Evolutionary conservation across 169 alveolate species (phyloP).

Genomic region (Plasmodium fragile): DNA sequence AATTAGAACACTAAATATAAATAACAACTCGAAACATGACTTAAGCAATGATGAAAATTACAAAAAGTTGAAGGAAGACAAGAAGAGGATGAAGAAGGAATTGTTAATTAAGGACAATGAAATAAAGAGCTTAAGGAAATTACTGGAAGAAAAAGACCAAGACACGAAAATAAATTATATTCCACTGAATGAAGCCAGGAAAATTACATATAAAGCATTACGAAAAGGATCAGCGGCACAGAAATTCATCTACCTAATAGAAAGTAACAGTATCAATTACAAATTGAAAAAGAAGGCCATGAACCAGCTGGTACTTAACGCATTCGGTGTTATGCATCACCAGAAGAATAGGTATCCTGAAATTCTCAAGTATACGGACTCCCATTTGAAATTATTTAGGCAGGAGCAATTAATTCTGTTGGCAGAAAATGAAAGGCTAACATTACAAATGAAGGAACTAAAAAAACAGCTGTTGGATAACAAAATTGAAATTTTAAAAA

Average conservation of each 20-base stretch:
- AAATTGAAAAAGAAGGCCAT: slow-evolving; percentile 79
- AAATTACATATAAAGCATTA: slow-evolving; percentile 81
- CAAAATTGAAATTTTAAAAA: slow-evolving; percentile 60
- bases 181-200: slow-evolving; percentile 74
- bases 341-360: slow-evolving; percentile 63
- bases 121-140: slow-evolving; percentile 50
- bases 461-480: slow-evolving; percentile 76
- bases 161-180: slow-evolving; percentile 38
- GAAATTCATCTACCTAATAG: slow-evolving; percentile 73
- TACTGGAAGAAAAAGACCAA: slow-evolving; percentile 49
- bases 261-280: slow-evolving; percentile 78
- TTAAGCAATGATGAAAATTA: slow-evolving; percentile 37
- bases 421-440: slow-evolving; percentile 86
- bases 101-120: slow-evolving; percentile 35
- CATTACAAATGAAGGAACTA: slow-evolving; percentile 81
- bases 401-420: slow-evolving; percentile 86
- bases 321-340: slow-evolving; percentile 77
- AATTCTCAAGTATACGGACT: slow-evolving; percentile 78
- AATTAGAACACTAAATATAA: not conserved
- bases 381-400: slow-evolving; percentile 83
- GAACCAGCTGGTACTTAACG: slow-evolving; percentile 75
- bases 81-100: slow-evolving; percentile 60
- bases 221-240: slow-evolving; percentile 86
- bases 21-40: slow-evolving; percentile 4
- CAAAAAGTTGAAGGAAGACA: slow-evolving; percentile 63